phyloP scores from a whole-genome alignment of 2,329 filamentous ascomycete genomes.

The Cercospora sp. region DNA sequence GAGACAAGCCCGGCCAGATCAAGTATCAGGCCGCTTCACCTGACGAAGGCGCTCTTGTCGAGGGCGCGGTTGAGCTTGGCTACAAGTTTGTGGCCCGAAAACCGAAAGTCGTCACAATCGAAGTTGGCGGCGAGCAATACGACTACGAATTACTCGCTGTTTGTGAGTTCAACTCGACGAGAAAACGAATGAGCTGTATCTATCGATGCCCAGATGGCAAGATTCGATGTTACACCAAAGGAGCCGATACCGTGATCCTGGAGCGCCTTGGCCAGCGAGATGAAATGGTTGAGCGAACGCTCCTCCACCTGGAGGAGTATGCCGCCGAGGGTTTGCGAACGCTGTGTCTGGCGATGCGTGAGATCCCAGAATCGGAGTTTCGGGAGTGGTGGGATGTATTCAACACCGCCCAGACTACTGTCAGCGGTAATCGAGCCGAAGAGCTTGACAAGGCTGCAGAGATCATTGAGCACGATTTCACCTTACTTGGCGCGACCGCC shows the following conservation, averaged over 20 bases:
- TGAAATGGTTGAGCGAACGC: slow-evolving; percentile 80
- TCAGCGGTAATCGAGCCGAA: slow-evolving; percentile 87
- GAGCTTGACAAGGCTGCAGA: slow-evolving; percentile 97
- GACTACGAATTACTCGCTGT: slow-evolving; percentile 93
- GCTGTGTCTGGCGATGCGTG: slow-evolving; percentile 90
- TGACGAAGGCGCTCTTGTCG: slow-evolving; percentile 93
- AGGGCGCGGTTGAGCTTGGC: slow-evolving; percentile 80
- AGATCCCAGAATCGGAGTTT: slow-evolving; percentile 86
- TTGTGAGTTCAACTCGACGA: slow-evolving; percentile 98
- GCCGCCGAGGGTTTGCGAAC: slow-evolving; percentile 94
- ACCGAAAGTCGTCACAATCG: slow-evolving; percentile 82
- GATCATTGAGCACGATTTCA: slow-evolving; percentile 89
- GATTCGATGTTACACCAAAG: slow-evolving; percentile 91
- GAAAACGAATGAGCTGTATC: slow-evolving; percentile 97
- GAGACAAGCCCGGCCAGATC: slow-evolving; percentile 75
- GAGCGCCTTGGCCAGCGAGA: slow-evolving; percentile 81
- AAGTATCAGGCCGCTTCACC: slow-evolving; percentile 98
- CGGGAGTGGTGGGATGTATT: slow-evolving; percentile 83
- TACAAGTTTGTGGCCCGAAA: slow-evolving; percentile 91
- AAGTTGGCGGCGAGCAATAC: slow-evolving; percentile 67
- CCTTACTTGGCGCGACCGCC: slow-evolving; percentile 87
- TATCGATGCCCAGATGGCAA: slow-evolving; percentile 96
- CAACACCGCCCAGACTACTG: slow-evolving; percentile 83
- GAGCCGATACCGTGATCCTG: slow-evolving; percentile 94
- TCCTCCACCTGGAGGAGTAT: slow-evolving; percentile 97